Percentiles rank a stretch among this genome's conserved stretches.
Conservation (phyloP, 2,329 filamentous ascomycete genomes). For the Elsinoe fawcettii region DNA sequence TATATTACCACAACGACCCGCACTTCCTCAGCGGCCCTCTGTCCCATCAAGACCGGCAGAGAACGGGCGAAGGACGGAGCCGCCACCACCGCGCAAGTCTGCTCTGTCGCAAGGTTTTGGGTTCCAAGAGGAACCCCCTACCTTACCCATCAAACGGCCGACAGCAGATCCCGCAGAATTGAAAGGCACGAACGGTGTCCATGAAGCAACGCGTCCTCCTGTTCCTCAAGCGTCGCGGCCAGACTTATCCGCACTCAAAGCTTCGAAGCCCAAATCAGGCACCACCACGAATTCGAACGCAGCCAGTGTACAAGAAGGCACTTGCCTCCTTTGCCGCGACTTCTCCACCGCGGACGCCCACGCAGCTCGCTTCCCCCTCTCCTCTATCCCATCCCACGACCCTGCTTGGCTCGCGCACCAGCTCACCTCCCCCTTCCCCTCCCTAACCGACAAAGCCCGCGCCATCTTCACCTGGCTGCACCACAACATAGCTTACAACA, state of each 20-base stretch:
- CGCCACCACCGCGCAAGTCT: slow-evolving; percentile 32
- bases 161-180: not conserved
- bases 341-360: slow-evolving; percentile 75
- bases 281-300: slow-evolving; percentile 19
- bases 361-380: slow-evolving; percentile 66
- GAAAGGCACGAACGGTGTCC: slow-evolving; percentile 16
- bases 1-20: slow-evolving; percentile 20
- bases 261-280: slow-evolving; percentile 39
- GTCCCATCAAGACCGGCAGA: slow-evolving; percentile 23
- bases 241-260: slow-evolving; percentile 50
- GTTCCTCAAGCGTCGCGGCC: slow-evolving; percentile 49
- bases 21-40: slow-evolving; percentile 18
- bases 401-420: slow-evolving; percentile 68
- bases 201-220: slow-evolving; percentile 37
- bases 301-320: slow-evolving; percentile 22
- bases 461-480: slow-evolving; percentile 94
- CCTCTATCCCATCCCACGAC: slow-evolving; percentile 59
- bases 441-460: slow-evolving; percentile 86
- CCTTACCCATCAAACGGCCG: slow-evolving; percentile 18
- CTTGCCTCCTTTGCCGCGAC: slow-evolving; percentile 79
- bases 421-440: slow-evolving; percentile 71
- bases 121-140: slow-evolving; percentile 23
- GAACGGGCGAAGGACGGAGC: slow-evolving; percentile 14
- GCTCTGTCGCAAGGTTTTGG: slow-evolving; percentile 43
- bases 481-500: slow-evolving; percentile 85